phyloP scores from a whole-genome alignment of 768 basidiomycete species.

The Leccinum obscurum region DNA sequence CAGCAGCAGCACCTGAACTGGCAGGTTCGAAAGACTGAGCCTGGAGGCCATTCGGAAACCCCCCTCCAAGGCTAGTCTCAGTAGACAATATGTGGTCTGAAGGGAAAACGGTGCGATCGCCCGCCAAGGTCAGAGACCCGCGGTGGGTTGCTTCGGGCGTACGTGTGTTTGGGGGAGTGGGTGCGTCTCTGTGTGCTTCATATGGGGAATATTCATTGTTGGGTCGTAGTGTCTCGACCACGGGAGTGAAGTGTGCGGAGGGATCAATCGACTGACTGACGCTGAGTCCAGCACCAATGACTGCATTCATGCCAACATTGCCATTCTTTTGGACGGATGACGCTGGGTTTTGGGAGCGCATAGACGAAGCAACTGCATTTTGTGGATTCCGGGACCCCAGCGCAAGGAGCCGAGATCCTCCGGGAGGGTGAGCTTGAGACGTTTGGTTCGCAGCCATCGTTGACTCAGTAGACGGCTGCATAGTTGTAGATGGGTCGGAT shows the following conservation, averaged over 20 bases:
- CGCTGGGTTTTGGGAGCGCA: constrained; percentile 25
- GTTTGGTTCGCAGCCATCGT: constrained; percentile 38
- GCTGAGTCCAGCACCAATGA: constrained; percentile 10
- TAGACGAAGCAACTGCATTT: constrained; percentile 15
- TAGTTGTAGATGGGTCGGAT: constrained; percentile 20
- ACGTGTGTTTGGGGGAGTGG: constrained; percentile 8
- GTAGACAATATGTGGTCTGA: constrained; percentile 20
- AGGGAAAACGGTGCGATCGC: constrained; percentile 26
- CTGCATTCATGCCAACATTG: constrained; percentile 9
- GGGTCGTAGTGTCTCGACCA: constrained; percentile 14
- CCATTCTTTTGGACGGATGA: constrained; percentile 28
- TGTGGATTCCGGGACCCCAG: constrained; percentile 33
- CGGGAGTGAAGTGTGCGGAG: constrained; percentile 13
- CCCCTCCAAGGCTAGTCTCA: constrained; percentile 20
- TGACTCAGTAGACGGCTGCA: constrained; percentile 38
- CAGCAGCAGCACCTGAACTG: constrained; percentile 48
- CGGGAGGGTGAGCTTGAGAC: constrained; percentile 39
- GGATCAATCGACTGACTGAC: constrained; percentile 17
- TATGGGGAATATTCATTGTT: constrained; percentile 54
- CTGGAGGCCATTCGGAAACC: constrained; percentile 16
- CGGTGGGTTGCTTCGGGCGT: constrained; percentile 23
- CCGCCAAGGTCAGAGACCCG: constrained; percentile 13
- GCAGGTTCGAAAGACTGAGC: constrained; percentile 29
- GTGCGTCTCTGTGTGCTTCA: constrained; percentile 41
- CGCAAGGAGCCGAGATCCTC: constrained; percentile 46